Base-by-base conservation (phyloP, 257 asterid species). In the Nicotiana undulata region DNA sequence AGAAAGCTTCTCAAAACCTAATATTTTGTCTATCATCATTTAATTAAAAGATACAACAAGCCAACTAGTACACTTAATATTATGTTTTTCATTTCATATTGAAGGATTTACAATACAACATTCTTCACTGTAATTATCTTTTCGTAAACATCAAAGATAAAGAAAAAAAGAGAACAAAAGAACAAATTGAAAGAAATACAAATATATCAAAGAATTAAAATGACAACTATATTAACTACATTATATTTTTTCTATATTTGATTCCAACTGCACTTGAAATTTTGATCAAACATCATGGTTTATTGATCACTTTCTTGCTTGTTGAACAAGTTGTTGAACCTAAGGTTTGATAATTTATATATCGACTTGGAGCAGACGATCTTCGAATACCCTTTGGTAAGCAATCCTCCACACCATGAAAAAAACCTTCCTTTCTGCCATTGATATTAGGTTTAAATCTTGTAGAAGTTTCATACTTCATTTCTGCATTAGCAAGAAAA, bases 281-380 rank as follows among this genome's bases (percentile, higher is more conserved):
- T 70, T 70, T 70, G 34, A 70, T 70, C 34, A 70, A 70, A 22
- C 20, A 20, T 90, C 92, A 91, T 44, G 93, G 95, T 61, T 75
- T 81, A 5, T 76, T 56, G 24, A 24, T 63, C 74, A 52, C 82
- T 77, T 55, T 78, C 22, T 46, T 49, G 63, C 15, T 49, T 0
- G 91, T 55, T 77, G 88, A 86, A 56, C 90, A 86, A 64, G 76
- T 1, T 8, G 79, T 26, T 3, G 91, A 85, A 63, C 49, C 88
- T 9, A 90, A 86, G 24, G 93, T 86, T 61, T 88, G 86, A 75
- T 84, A 66, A 32, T 91, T 90, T 58, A 84, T 92, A 75, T 87
- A 91, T 9, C 93, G 89, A 32, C 97, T 92, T 1, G 95, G 97
- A n/a, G 89, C 95, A 52, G 97, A 92, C 1, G 87, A 83, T 32